Base-by-base conservation (phyloP, 805 yeast species). In the Clavispora vitiphila region DNA sequence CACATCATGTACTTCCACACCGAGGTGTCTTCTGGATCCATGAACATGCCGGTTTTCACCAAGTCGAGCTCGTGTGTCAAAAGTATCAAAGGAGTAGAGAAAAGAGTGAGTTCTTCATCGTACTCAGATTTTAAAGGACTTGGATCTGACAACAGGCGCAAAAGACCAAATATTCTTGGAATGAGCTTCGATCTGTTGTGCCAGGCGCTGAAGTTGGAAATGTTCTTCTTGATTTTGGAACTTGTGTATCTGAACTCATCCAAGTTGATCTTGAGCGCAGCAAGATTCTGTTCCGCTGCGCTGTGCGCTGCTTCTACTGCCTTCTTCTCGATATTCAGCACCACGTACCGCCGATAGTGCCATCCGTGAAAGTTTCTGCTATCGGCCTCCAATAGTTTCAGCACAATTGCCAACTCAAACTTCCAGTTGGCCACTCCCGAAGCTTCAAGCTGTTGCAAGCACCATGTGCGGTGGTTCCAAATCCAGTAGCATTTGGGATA, bases 131-230 rank as follows among this genome's bases (percentile, higher is more conserved):
- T 5, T n/a, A 37, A 30, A 1, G 32, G 6, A 9, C 6, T n/a
- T 5, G 9, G 5, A 29, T 40, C 34, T 9, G 21, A 16, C 5
- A 47, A 11, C 16, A 18, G 22, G 25, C 29, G 40, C 18, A 51
- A 35, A 34, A 48, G 38, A 1, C 53, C 49, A 40, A 77, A 71
- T 38, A 86, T 60, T 38, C 62, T 63, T 3, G 81, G 80, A 10
- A 91, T 73, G 44, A 90, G 64, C 43, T 78, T 80, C 1, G 88
- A 76, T 48, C 98, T 71, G 59, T 87, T 86, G 61, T 91, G 97
- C 95, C 96, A 89, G 5, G 99, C 98, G 2, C 96, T 86, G 55
- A 84, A 93, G 61, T 93, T 93, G 29, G 96, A 86, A 43, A 90
- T 87, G 61, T 93, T 86, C 41, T 72, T 75, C 53, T 84, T 85